Percentiles rank a stretch among this genome's conserved stretches.
phyloP scores from a whole-genome alignment of 257 asterid genomes.

The Primulina tabacum region DNA sequence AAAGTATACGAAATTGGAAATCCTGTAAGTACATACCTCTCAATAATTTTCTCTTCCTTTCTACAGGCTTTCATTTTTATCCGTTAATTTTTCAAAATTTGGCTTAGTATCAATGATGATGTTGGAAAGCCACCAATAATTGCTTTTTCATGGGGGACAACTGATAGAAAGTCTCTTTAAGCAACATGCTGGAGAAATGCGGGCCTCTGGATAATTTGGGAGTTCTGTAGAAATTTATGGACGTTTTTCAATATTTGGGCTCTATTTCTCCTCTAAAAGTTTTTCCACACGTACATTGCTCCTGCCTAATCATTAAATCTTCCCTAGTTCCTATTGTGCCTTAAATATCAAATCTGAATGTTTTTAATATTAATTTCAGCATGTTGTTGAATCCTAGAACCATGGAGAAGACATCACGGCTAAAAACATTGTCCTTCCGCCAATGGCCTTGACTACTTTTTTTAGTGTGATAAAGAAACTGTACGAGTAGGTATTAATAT shows the following conservation, averaged over 20 bases:
- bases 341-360: not conserved
- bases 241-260: too few relatives aligned
- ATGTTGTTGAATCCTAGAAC: not conserved
- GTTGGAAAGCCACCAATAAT: not conserved
- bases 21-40: constrained; percentile 58
- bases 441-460: not conserved
- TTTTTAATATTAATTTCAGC: not conserved
- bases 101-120: not conserved
- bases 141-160: not conserved
- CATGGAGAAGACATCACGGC: not conserved
- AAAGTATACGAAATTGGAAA: constrained; percentile 97
- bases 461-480: not conserved
- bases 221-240: not conserved
- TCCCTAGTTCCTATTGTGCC: not conserved
- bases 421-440: too few relatives aligned
- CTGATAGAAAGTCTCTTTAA: not conserved
- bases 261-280: too few relatives aligned
- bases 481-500: too few relatives aligned
- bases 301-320: not conserved
- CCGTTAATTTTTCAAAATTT: not conserved
- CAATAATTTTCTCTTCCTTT: constrained; percentile 17
- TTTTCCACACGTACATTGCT: not conserved
- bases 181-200: too few relatives aligned
- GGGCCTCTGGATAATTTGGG: not conserved
- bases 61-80: not conserved